Evolutionary conservation across 2,329 filamentous ascomycete genomes (phyloP), one percentile per base, ranked within the genome.

Genomic region (Plenodomus biglobosus): DNA sequence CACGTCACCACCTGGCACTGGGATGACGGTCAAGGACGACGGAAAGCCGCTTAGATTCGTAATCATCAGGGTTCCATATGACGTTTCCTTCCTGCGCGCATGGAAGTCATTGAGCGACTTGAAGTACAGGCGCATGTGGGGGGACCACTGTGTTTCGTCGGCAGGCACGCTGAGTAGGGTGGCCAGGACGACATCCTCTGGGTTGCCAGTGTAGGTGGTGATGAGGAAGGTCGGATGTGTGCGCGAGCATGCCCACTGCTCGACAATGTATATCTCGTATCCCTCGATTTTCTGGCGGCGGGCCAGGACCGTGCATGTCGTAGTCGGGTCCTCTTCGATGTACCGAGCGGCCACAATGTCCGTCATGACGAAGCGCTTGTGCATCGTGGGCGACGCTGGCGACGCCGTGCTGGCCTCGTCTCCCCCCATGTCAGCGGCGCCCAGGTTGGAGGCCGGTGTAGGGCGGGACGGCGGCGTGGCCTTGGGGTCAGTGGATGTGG

Each of bases 241-340:
- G 43, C 94, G 85, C 11, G 92, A 96, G 72, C 92, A 96, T 5
- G 90, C 90, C 94, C 94, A 99, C 78, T 99, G 94, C 71, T 97
- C 94, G 56, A 97, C 90, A 15, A 97, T 76, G 72, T 97, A 97
- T 53, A 92, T 79, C 71, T 97, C 92, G 73, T 96, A 97, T 57
- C 92, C 92, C 52, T 82, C 76, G 5, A 99, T 80, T 41, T 81
- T 77, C 41, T 81, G 79, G 46, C 84, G 83, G 44, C 87, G 85
- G 59, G 92, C 84, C 55, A 96, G 78, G 7, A 96, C 84, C 27
- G 52, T 46, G 32, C 52, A 55, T 2, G 78, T 80, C 3, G 90
- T 91, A 4, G 82, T 83, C 1, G 85, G 78, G 56, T 97, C 94
- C 67, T 95, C 88, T 75, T 95, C 88, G 18, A 99, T 83, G 66